Conservation (phyloP, 1,284 basidiomycete species). For the Kwoniella shivajii region DNA sequence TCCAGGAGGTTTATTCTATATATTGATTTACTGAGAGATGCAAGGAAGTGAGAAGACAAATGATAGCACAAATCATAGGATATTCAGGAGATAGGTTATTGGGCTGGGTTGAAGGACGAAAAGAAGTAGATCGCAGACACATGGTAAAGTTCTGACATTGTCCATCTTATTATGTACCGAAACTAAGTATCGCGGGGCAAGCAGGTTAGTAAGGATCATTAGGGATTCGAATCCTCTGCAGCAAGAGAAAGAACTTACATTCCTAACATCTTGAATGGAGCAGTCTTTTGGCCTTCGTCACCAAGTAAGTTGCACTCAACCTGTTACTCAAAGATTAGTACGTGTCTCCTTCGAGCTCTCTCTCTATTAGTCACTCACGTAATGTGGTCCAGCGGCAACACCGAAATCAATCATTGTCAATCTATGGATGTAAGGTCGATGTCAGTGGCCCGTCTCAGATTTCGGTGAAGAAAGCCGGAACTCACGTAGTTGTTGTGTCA, state of each 20-base stretch:
- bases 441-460: conserved; percentile 40
- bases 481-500: conserved; percentile 55
- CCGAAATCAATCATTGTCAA: conserved; percentile 74
- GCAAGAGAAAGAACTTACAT: conserved; percentile 56
- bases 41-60: no score
- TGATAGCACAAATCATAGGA: no score
- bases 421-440: conserved; percentile 51
- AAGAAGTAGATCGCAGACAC: background rate
- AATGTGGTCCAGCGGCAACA: conserved; percentile 77
- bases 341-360: no score
- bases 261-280: conserved; percentile 81
- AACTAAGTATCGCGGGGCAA: no score
- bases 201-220: background rate
- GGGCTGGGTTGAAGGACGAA: no score
- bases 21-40: no score
- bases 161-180: conserved; percentile 21
- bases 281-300: conserved; percentile 67
- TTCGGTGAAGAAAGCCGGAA: conserved; percentile 41
- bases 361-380: conserved; percentile 69
- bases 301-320: conserved; percentile 78
- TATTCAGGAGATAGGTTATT: no score
- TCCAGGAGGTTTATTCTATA: no score
- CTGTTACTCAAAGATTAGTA: conserved; percentile 13
- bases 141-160: no score
- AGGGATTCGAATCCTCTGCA: background rate